Conservation (phyloP, 2,329 filamentous ascomycete genomes). For the Colletotrichum siamense region DNA sequence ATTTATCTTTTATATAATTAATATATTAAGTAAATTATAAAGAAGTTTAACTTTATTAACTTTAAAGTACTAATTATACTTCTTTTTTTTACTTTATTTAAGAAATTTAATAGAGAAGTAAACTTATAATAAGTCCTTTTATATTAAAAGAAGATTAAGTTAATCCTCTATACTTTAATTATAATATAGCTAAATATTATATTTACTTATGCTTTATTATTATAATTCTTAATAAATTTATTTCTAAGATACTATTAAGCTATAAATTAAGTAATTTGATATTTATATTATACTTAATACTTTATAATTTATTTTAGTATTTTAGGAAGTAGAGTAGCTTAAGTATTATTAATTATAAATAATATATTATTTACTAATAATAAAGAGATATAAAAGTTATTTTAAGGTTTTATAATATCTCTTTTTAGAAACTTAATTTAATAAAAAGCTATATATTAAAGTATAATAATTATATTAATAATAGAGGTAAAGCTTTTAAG, state of each 20-base stretch:
- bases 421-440: too few relatives aligned
- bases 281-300: too few relatives aligned
- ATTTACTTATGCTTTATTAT: neutral
- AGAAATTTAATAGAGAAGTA: neutral
- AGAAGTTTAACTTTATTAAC: neutral
- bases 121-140: neutral
- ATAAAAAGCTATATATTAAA: too few relatives aligned
- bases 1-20: neutral
- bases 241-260: too few relatives aligned
- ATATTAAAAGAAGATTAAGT: too few relatives aligned
- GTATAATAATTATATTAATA: too few relatives aligned
- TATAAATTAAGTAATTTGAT: too few relatives aligned
- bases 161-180: neutral
- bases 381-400: too few relatives aligned
- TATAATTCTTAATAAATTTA: too few relatives aligned
- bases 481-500: too few relatives aligned
- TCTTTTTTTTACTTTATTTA: fast-evolving
- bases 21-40: neutral
- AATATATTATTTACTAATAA: too few relatives aligned
- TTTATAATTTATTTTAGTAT: neutral
- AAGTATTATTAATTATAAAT: neutral
- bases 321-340: neutral
- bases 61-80: neutral
- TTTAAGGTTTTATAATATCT: too few relatives aligned
- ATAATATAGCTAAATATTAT: neutral